Evolutionary conservation across 2,329 filamentous ascomycete species (phyloP).

Genomic region (Rutstroemia sp.): DNA sequence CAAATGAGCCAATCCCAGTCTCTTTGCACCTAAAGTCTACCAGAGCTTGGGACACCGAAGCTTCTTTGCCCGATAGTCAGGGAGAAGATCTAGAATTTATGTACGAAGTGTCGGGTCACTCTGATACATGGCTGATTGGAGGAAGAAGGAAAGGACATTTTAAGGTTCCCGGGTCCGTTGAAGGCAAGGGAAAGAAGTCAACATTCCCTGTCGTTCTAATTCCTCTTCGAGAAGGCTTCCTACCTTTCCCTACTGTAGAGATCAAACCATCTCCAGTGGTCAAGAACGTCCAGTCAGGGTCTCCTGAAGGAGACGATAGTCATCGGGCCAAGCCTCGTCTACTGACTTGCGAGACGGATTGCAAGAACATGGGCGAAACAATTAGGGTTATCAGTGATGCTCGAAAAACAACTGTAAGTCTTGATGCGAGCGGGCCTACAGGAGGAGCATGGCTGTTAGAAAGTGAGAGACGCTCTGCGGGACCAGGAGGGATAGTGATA

Average conservation of each 20-base stretch:
- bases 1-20: slow-evolving; percentile 59
- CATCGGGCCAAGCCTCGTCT: slow-evolving; percentile 17
- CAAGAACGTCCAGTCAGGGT: slow-evolving; percentile 17
- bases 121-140: slow-evolving; percentile 78
- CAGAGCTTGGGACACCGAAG: slow-evolving; percentile 49
- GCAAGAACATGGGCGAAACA: slow-evolving; percentile 68
- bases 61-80: slow-evolving; percentile 14
- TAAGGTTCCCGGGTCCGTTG: slow-evolving; percentile 43
- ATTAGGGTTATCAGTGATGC: slow-evolving; percentile 68
- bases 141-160: slow-evolving; percentile 77
- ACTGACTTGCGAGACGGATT: slow-evolving; percentile 69
- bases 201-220: slow-evolving; percentile 67
- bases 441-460: slow-evolving; percentile 62
- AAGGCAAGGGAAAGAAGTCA: slow-evolving; percentile 36
- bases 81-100: slow-evolving; percentile 59
- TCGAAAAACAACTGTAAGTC: slow-evolving; percentile 62
- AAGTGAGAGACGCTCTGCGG: slow-evolving; percentile 38
- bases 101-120: slow-evolving; percentile 70
- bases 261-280: slow-evolving; percentile 53
- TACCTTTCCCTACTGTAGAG: slow-evolving; percentile 74
- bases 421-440: slow-evolving; percentile 58
- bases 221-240: slow-evolving; percentile 68
- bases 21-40: slow-evolving; percentile 57
- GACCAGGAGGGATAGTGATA: slow-evolving; percentile 10
- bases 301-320: slow-evolving; percentile 15